Conservation (phyloP, 2,329 filamentous ascomycete species). For the Talaromyces marneffei region DNA sequence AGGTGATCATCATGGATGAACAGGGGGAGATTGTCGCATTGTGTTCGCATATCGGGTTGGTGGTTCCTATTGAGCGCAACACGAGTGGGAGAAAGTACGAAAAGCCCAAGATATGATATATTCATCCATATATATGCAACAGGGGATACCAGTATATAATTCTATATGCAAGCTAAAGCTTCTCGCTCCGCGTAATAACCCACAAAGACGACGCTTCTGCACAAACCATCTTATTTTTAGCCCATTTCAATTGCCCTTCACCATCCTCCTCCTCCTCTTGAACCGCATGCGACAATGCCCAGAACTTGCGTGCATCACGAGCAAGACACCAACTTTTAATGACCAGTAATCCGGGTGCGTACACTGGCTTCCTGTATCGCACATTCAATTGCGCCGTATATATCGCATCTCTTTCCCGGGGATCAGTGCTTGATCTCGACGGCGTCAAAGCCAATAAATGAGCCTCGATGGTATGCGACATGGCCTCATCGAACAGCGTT, state of each 20-base stretch:
- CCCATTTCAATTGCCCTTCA: slow-evolving; percentile 28
- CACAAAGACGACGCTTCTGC: slow-evolving; percentile 40
- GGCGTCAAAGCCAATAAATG: slow-evolving; percentile 28
- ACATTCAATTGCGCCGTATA: slow-evolving; percentile 40
- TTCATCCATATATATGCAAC: slow-evolving; percentile 5
- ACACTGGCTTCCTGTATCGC: slow-evolving; percentile 34
- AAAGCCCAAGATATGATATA: slow-evolving; percentile 9
- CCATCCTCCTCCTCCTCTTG: slow-evolving; percentile 31
- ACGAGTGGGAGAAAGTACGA: slow-evolving; percentile 42
- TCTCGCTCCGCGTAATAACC: slow-evolving; percentile 28
- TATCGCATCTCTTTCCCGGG: slow-evolving; percentile 23
- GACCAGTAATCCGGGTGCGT: slow-evolving; percentile 32
- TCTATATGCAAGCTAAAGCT: slow-evolving; percentile 19
- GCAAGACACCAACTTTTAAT: slow-evolving; percentile 33
- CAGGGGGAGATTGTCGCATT: slow-evolving; percentile 60
- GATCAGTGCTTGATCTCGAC: slow-evolving; percentile 22
- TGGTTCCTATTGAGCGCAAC: slow-evolving; percentile 61
- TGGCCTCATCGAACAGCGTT: slow-evolving; percentile 41
- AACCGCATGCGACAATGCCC: slow-evolving; percentile 35
- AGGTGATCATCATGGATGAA: slow-evolving; percentile 62
- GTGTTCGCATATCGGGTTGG: slow-evolving; percentile 62
- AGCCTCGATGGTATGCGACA: slow-evolving; percentile 20
- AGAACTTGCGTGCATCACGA: slow-evolving; percentile 36
- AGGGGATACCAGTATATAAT: neutral
- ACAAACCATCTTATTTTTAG: slow-evolving; percentile 30